Conservation (phyloP, 768 basidiomycete genomes). For the Polyporus arcularius region DNA sequence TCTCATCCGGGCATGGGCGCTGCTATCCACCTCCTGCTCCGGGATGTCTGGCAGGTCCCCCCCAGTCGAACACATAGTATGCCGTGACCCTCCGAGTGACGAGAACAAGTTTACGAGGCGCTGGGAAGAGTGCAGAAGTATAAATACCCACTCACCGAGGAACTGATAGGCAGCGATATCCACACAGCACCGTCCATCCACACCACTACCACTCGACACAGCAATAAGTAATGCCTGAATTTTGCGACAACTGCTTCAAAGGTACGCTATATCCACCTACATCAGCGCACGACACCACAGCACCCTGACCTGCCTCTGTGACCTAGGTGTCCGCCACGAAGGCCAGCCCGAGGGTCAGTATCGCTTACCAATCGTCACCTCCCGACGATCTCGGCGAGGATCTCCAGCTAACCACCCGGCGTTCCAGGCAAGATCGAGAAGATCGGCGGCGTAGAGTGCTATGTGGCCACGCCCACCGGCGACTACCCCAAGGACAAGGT, state of each 20-base stretch:
- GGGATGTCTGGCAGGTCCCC: too few species aligned
- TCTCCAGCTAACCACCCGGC: neutral
- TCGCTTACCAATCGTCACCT: neutral
- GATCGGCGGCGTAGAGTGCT: slow-evolving; percentile 41
- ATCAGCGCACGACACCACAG: neutral
- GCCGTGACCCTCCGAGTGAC: too few species aligned
- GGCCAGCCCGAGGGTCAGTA: slow-evolving; percentile 22
- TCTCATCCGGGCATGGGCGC: too few species aligned
- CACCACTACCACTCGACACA: too few species aligned
- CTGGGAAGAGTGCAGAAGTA: too few species aligned
- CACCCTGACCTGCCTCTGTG: neutral
- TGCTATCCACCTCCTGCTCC: too few species aligned
- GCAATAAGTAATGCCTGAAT: too few species aligned
- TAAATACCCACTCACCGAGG: too few species aligned
- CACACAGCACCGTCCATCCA: too few species aligned
- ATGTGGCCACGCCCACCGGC: slow-evolving; percentile 40
- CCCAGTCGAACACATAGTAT: too few species aligned
- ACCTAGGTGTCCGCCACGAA: slow-evolving; percentile 24
- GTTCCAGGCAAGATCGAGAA: slow-evolving; percentile 35
- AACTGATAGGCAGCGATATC: too few species aligned
- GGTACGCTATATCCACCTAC: neutral
- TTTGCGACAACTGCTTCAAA: neutral
- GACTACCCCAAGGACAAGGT: slow-evolving; percentile 38
- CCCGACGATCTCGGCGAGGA: neutral
- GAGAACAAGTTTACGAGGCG: too few species aligned